phyloP scores from a whole-genome alignment of 2,329 filamentous ascomycete genomes.

The Phyllosticta ampelicida region DNA sequence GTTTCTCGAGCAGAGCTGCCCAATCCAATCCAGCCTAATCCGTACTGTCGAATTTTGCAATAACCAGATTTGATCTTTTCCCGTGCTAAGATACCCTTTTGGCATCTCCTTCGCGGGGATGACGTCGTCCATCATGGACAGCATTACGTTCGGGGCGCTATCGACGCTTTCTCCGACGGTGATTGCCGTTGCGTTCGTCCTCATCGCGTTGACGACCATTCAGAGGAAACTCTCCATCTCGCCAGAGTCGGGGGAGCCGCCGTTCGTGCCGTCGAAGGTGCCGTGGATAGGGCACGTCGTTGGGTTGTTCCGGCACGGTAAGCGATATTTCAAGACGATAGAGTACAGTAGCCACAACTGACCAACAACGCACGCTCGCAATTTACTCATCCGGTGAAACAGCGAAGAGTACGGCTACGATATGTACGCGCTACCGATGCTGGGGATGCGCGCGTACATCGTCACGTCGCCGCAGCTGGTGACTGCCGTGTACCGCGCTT shows the following conservation, averaged over 20 bases:
- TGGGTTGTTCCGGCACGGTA: slow-evolving; percentile 28
- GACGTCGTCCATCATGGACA: not conserved
- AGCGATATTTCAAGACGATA: slow-evolving; percentile 27
- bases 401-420: slow-evolving; percentile 16
- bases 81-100: not conserved
- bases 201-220: not conserved
- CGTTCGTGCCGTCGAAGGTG: slow-evolving; percentile 29
- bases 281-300: slow-evolving; percentile 39
- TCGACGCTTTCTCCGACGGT: not conserved
- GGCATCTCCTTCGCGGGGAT: not conserved
- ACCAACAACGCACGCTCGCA: too few species aligned
- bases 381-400: too few species aligned
- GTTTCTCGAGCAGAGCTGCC: not conserved
- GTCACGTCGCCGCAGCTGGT: slow-evolving; percentile 32
- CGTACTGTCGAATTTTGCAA: not conserved
- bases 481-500: slow-evolving; percentile 29
- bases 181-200: not conserved
- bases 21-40: too few species aligned
- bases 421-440: slow-evolving; percentile 37
- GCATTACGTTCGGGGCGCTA: not conserved
- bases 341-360: slow-evolving; percentile 22
- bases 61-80: not conserved
- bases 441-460: slow-evolving; percentile 36
- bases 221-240: slow-evolving; percentile 1
- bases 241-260: slow-evolving; percentile 32